These are phyloP conservation scores for Sugiyamaella novakii DNA, from an alignment of 1,139 yeast species.

Conservation along the genomic window DNA sequence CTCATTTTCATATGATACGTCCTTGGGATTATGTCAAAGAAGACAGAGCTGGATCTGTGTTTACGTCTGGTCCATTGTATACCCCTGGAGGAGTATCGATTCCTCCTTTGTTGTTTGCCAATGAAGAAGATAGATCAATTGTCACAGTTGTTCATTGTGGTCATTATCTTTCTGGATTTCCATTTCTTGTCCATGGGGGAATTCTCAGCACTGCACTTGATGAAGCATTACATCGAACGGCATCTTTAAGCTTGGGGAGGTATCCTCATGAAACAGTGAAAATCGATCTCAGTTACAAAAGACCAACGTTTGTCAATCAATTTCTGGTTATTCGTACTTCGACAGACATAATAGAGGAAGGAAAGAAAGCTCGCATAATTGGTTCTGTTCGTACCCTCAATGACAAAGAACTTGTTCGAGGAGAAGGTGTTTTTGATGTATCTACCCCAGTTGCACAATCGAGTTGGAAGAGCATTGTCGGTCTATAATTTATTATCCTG, in stretches of 20 bases:
- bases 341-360: conserved; percentile 42
- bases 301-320: conserved; percentile 80
- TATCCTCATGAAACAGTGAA: conserved; percentile 39
- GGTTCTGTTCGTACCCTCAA: conserved; percentile 47
- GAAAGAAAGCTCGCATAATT: conserved; percentile 42
- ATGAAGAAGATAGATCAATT: conserved; percentile 55
- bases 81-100: conserved; percentile 79
- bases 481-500: conserved; percentile 1
- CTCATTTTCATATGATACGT: conserved; percentile 48
- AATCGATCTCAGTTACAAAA: conserved; percentile 59
- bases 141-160: conserved; percentile 78
- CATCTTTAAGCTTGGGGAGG: conserved; percentile 45
- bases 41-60: conserved; percentile 39
- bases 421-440: conserved; percentile 31
- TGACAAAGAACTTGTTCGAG: conserved; percentile 46
- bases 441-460: conserved; percentile 6
- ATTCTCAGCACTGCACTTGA: conserved; percentile 79
- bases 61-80: conserved; percentile 46
- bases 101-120: conserved; percentile 70
- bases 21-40: conserved; percentile 60
- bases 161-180: conserved; percentile 79
- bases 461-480: conserved; percentile 21
- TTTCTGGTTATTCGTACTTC: conserved; percentile 67
- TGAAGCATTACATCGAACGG: conserved; percentile 67
- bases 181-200: conserved; percentile 89